Base-by-base conservation (phyloP, 495 filamentous ascomycete species). In the Pseudevernia furfuracea region DNA sequence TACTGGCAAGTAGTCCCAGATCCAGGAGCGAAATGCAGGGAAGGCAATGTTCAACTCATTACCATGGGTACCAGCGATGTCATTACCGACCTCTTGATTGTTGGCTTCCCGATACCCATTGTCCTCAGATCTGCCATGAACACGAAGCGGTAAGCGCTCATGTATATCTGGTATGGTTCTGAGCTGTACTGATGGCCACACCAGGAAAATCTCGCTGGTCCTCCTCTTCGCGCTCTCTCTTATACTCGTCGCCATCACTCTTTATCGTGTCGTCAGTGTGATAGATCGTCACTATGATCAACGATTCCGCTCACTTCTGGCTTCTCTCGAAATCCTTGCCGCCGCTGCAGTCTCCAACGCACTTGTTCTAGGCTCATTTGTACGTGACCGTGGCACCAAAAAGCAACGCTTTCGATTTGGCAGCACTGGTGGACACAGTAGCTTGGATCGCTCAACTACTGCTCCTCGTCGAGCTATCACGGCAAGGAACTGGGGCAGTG, bases 1-100 rank as follows among this genome's bases (percentile, higher is more conserved):
- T 93, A 96, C 77, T 97, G 91, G 91, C 92, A 96, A 73, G 90
- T 97, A 10, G 74, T 85, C 28, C 94, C 94, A 11, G 91, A 96
- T 71, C 92, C 94, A 25, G 91, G 90, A 32, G 85, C 89, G 17
- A 79, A 82, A 66, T 98, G 94, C 76, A 86, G 94, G 36, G 83
- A 87, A 71, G 91, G 89, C 34, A 93, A 89, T 70, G 87, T 84
- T 39, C 90, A 97, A 67, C 83, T 97, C 34, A 77, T 96, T 64
- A 91, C 89, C 14, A 94, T 96, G 89, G 92, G 89, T 4, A 80
- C 83, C 25, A 87, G 87, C 71, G 92, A 96, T 70, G 84, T 96
- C 62, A 77, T 95, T 44, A 96, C 92, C 37, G 94, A 98, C 71
- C 76, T 97, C 10, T 77, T 96, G 5, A 83, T 98, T 36, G 84